Evolutionary conservation across 73 alveolate genomes (phyloP).

Genomic region (Paramecium octaurelia): DNA sequence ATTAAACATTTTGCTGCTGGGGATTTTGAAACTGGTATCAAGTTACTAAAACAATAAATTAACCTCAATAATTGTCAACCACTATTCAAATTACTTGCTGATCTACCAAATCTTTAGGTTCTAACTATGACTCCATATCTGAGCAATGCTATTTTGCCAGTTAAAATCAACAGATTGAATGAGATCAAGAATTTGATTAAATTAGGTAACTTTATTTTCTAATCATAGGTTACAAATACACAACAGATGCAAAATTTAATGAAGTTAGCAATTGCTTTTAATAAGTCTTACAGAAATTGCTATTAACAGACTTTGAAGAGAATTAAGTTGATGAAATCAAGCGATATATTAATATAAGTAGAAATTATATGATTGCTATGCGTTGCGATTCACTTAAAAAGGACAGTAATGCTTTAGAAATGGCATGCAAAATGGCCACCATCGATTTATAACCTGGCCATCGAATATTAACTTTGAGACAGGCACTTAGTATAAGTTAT

Average conservation of each 20-base stretch:
- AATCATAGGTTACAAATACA: constrained; percentile 22
- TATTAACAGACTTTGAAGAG: background rate
- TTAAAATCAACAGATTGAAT: background rate
- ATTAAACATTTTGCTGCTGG: constrained; percentile 5
- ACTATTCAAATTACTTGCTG: background rate
- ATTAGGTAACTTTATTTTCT: background rate
- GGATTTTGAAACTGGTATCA: background rate
- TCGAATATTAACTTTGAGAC: constrained; percentile 47
- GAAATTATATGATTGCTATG: constrained; percentile 54
- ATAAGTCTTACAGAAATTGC: constrained; percentile 12
- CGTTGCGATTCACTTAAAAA: constrained; percentile 39
- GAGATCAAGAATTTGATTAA: background rate
- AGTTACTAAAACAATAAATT: background rate
- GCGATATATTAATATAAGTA: background rate
- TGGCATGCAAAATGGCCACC: constrained; percentile 62
- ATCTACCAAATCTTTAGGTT: background rate
- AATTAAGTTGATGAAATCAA: background rate
- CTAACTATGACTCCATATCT: background rate
- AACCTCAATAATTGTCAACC: background rate
- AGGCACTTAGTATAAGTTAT: constrained; percentile 49
- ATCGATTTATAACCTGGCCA: constrained; percentile 26
- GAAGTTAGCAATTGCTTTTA: constrained; percentile 48
- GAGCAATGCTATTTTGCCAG: background rate
- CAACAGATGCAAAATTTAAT: constrained; percentile 58
- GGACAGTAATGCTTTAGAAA: constrained; percentile 13